These are phyloP conservation scores for Coniochaeta sp. DNA, from an alignment of 2,329 filamentous ascomycete species.

Conservation along the genomic window DNA sequence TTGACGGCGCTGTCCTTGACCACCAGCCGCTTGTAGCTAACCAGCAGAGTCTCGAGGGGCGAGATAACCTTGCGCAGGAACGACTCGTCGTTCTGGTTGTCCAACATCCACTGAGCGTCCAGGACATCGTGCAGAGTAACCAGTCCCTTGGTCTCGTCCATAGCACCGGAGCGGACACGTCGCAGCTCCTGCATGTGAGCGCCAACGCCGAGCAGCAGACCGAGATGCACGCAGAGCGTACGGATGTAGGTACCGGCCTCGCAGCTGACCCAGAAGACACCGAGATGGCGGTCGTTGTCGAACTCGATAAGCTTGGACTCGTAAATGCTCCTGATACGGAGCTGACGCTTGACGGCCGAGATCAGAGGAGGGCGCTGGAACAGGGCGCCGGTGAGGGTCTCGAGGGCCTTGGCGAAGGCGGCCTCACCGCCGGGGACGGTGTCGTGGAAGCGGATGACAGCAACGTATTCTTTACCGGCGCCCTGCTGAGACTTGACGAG, in stretches of 20 bases:
- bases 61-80: slow-evolving; percentile 87
- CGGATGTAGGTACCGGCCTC: slow-evolving; percentile 98
- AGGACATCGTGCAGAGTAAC: slow-evolving; percentile 93
- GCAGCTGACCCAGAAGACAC: slow-evolving; percentile 98
- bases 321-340: slow-evolving; percentile 96
- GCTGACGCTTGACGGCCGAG: slow-evolving; percentile 96
- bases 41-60: slow-evolving; percentile 86
- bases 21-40: slow-evolving; percentile 90
- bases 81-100: slow-evolving; percentile 92
- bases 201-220: slow-evolving; percentile 69
- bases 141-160: slow-evolving; percentile 83
- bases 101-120: slow-evolving; percentile 91
- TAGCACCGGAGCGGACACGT: slow-evolving; percentile 87
- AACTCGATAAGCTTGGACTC: slow-evolving; percentile 97
- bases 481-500: slow-evolving; percentile 98
- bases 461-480: slow-evolving; percentile 98
- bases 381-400: slow-evolving; percentile 91
- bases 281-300: slow-evolving; percentile 94
- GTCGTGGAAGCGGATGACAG: slow-evolving; percentile 90
- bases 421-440: slow-evolving; percentile 89
- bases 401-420: slow-evolving; percentile 86
- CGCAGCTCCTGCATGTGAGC: slow-evolving; percentile 98
- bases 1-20: slow-evolving; percentile 97
- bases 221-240: slow-evolving; percentile 92
- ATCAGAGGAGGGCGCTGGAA: slow-evolving; percentile 97